Evolutionary conservation across 768 basidiomycete species (phyloP).

Genomic region (Calocera viscosa): DNA sequence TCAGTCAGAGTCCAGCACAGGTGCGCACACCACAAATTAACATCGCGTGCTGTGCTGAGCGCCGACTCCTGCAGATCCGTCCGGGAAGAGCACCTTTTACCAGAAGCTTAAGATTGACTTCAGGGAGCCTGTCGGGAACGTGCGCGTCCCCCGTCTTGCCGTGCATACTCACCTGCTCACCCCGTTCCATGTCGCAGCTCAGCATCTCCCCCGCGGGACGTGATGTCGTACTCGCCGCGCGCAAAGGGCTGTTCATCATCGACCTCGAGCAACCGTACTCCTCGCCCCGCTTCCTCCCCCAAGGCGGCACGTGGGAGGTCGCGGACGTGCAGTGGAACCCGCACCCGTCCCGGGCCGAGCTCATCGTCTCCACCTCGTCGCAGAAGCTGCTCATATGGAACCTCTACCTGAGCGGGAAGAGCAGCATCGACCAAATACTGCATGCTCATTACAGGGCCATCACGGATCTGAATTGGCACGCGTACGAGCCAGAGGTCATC

Average conservation of each 20-base stretch:
- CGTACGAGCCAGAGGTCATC: constrained; percentile 67
- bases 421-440: constrained; percentile 71
- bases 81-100: background rate
- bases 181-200: constrained; percentile 54
- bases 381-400: constrained; percentile 95
- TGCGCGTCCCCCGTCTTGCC: constrained; percentile 16
- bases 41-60: background rate
- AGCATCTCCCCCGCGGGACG: constrained; percentile 79
- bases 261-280: constrained; percentile 80
- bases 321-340: constrained; percentile 91
- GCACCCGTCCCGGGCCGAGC: constrained; percentile 58
- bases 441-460: constrained; percentile 89
- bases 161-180: constrained; percentile 11
- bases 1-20: background rate
- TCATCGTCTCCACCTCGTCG: constrained; percentile 77
- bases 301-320: constrained; percentile 94
- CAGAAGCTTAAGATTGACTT: constrained; percentile 19
- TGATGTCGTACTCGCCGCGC: constrained; percentile 81
- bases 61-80: background rate
- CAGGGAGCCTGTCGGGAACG: constrained; percentile 27
- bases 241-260: constrained; percentile 87
- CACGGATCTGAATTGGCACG: constrained; percentile 97
- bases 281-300: constrained; percentile 85
- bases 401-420: constrained; percentile 55
- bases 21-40: background rate